Evolutionary conservation across 2,329 filamentous ascomycete genomes (phyloP), one percentile per base, ranked within the genome.

Genomic region (Penicillium sp.): DNA sequence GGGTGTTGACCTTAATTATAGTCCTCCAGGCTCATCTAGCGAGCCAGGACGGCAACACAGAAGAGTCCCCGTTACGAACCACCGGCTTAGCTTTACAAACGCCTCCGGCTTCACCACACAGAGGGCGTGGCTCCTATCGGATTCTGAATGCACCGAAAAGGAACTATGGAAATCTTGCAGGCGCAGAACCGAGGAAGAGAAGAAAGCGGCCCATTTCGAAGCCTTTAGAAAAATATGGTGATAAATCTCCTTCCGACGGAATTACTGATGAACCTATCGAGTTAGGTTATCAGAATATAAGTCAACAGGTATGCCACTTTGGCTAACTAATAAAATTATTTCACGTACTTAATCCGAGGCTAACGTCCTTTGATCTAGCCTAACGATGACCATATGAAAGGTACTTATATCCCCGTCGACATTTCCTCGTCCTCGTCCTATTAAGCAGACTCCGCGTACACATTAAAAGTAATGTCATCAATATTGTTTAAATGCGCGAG

Each of bases 311-410:
- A 38, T 24, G 33, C 19, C 19, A 26, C 33, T 38, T 17, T 9
- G 40, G 1, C 10, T 12, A 1, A 40, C 19, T 15, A 4, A 53
- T 10, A 8, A 13, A 33, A 38, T 53, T 17, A 12, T 22, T 53
- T 26, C 19, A 38, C 2, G 19, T 53, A n/a, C 50, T 53, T 53
- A 17, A 38, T n/a, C 19, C 10, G 1, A 38, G 50, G 33, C 2
- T 53, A 26, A 53, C 19, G 12, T 53, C 10, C 28, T 53, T 38
- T 51, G 17, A 51, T 35, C 49, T 51, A 35, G 49, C 40, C 54
- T 37, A 24, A 44, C 6, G 2, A 37, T 26, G 40, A 47, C 40
- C 26, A 56, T 47, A 1, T 33, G 40, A 56, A 56, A 33, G 28
- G 24, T 45, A 4, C 49, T 13, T 5, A 53, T 53, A 3, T 53